Evolutionary conservation across 2,329 filamentous ascomycete species (phyloP), one percentile per base, ranked within the genome.

Genomic region (Neonectria magnoliae): DNA sequence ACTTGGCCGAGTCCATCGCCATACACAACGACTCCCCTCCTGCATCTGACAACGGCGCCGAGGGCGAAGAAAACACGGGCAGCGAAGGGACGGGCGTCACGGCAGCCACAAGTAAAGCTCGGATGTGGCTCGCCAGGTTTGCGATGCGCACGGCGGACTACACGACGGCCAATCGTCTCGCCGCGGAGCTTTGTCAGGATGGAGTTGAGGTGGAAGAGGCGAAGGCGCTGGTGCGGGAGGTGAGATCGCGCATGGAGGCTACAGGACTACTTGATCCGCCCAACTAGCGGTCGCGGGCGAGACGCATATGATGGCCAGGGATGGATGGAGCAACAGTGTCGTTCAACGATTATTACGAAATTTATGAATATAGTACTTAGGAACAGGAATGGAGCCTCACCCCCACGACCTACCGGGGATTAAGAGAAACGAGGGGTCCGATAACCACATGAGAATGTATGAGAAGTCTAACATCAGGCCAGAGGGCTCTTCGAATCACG

Each of bases 181-280:
- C 94, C 0, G 93, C 91, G 66, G 96, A 99, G 80, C 83, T 99
- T 50, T 98, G 94, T 77, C 93, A 98, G 79, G 96, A 99, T 79
- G 96, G 96, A 0, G 90, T 97, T 27, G 96, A 98, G 79, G 93
- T 98, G 2, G 96, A 99, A 77, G 96, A 99, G 79, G 96, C 96
- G 29, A 98, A 98, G 81, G 93, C 94, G 4, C 82, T 98, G 71
- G 92, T 97, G 66, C 87, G 93, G 66, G 95, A 98, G 78, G 90
- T 97, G 13, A 87, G 94, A 71, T 91, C 91, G 5, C 87, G 92
- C 69, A 86, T 94, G 79, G 91, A 93, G 54, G 80, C 78, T n/a
- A 75, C 76, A 10, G 79, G 73, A 18, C 68, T 76, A 69, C 65
- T 79, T 58, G 74, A 71, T 27, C 71, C 66, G 53, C 64, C 68